Evolutionary conservation across 768 basidiomycete genomes (phyloP).

Genomic region (Phanerochaete carnosa): DNA sequence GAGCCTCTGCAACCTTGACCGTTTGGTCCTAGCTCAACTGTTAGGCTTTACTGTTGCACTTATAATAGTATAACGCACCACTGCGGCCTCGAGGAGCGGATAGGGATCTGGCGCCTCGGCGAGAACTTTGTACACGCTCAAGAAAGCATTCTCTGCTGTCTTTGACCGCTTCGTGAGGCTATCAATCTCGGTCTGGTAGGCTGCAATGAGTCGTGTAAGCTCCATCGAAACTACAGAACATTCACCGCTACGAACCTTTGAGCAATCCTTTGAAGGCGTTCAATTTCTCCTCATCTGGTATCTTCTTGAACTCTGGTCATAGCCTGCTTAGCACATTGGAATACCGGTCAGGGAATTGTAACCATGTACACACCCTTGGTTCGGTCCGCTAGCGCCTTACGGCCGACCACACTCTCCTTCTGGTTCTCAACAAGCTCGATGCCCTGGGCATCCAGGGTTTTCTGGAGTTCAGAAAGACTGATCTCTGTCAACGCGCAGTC

Average conservation of each 20-base stretch:
- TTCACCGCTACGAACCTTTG: conserved; percentile 53
- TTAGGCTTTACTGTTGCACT: neutral
- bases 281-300: conserved; percentile 86
- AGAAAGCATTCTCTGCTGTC: conserved; percentile 89
- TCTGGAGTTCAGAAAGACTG: conserved; percentile 86
- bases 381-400: conserved; percentile 92
- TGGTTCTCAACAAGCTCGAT: conserved; percentile 97
- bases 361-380: conserved; percentile 73
- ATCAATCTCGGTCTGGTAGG: conserved; percentile 97
- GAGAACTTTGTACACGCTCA: conserved; percentile 94
- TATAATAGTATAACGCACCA: conserved; percentile 45
- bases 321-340: neutral
- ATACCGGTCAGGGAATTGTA: neutral
- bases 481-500: conserved; percentile 51
- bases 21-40: conserved; percentile 73
- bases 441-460: conserved; percentile 88
- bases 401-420: conserved; percentile 92
- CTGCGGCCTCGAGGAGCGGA: conserved; percentile 90
- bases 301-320: conserved; percentile 87
- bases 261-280: conserved; percentile 86
- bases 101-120: conserved; percentile 98
- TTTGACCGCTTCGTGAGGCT: conserved; percentile 91
- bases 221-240: neutral
- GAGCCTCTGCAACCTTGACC: conserved; percentile 81
- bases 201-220: conserved; percentile 35